Evolutionary conservation across 192 early-diverging fungal species (phyloP).

Genomic region (Funneliformis mosseae): DNA sequence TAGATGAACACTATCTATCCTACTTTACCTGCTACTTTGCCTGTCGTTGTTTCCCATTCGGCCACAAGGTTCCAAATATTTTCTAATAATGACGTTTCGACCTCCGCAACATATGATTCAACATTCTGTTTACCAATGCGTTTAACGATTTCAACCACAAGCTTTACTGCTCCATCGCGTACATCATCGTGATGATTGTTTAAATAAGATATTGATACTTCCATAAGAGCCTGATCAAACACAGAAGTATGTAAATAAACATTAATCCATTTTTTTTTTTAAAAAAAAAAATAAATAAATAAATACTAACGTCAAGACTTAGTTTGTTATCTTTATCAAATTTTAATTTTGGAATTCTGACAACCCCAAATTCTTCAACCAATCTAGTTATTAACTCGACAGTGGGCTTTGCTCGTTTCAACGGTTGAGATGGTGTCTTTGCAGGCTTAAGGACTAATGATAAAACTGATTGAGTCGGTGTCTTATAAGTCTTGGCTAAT

Average conservation of each 20-base stretch:
- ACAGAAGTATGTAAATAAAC: not conserved
- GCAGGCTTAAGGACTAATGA: constrained; percentile 55
- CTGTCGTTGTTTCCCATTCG: constrained; percentile 14
- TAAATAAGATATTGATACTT: constrained; percentile 57
- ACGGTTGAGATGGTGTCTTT: constrained; percentile 40
- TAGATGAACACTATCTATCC: no score
- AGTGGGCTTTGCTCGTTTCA: constrained; percentile 55
- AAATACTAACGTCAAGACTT: constrained; percentile 47
- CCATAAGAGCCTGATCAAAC: constrained; percentile 49
- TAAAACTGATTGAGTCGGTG: constrained; percentile 51
- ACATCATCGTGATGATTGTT: constrained; percentile 64
- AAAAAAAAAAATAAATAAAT: not conserved
- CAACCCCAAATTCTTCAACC: constrained; percentile 51
- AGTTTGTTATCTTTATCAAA: constrained; percentile 44
- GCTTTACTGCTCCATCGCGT: constrained; percentile 55
- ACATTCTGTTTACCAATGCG: constrained; percentile 40
- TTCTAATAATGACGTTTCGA: constrained; percentile 41
- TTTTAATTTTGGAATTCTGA: constrained; percentile 40
- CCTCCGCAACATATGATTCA: constrained; percentile 41
- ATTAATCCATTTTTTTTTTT: not conserved
- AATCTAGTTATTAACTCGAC: constrained; percentile 54
- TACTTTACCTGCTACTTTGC: not conserved
- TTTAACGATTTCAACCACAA: constrained; percentile 56
- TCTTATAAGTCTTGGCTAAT: constrained; percentile 55
- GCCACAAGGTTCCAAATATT: constrained; percentile 6